Base-by-base conservation (phyloP, 306 rosid genomes). In the Adenanthera pavonina region DNA sequence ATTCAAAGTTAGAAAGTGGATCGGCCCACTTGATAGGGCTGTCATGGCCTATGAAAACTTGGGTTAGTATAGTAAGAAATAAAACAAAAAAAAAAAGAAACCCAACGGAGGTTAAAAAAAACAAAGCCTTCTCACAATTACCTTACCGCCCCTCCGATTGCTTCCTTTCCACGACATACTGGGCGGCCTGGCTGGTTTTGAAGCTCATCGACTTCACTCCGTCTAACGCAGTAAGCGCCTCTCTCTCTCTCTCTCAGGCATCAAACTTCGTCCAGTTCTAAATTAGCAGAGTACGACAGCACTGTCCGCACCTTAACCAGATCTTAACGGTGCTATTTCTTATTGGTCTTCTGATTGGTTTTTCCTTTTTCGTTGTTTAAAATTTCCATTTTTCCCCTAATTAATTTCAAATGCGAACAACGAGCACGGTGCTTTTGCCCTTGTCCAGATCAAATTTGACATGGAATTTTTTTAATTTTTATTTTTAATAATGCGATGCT, bases 111-210 rank as follows among this genome's bases (percentile, higher is more conserved):
- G 13, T 25, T 25, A 25, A 25, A 25, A 25, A 25, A 25, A 25
- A 36, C 6, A 15, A 36, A 6, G 53, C 34, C 4, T 43, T 0
- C 33, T 10, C 68, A 25, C 30, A 25, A 25, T 25, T 25, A 25
- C 5, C 9, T 4, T 4, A 7, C 33, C 11, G 33, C 40, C 8
- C 33, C 53, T 11, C 12, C 3, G 60, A 4, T 59, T 75, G 25
- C 79, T 75, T 75, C 53, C 79, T 60, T 16, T 30, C 79, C 70
- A 75, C 41, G 79, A 59, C 43, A 25, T 15, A 60, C 44, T 2
- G 46, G 15, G 38, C 12, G 41, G n/a, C 7, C n/a, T 3, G 65
- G 14, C 4, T 8, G 14, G 4, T 8, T 57, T 5, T 0, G 41
- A 30, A 6, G 35, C 40, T 54, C 52, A 35, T 35, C 36, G 48